Percentiles rank a stretch among this genome's conserved stretches.
phyloP scores from a whole-genome alignment of 1,284 basidiomycete species.

The Boletus hoseneyae region DNA sequence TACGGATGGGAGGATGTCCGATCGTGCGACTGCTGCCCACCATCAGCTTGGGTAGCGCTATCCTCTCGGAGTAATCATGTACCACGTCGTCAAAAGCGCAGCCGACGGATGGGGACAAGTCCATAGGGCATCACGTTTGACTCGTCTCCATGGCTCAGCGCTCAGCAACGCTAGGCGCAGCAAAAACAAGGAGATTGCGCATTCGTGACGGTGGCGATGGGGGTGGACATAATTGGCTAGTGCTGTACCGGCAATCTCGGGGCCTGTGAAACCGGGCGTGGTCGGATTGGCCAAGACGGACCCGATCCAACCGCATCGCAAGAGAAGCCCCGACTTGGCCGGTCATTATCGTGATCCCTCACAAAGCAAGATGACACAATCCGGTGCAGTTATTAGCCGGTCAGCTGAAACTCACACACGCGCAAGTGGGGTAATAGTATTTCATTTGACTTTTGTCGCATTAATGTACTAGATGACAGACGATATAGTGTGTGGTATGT shows the following conservation, averaged over 20 bases:
- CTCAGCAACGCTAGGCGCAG: too few relatives aligned
- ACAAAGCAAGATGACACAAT: conserved; percentile 1
- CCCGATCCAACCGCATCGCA: background rate
- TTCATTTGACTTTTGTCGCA: conserved; percentile 3
- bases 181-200: too few relatives aligned
- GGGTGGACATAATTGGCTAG: too few relatives aligned
- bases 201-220: too few relatives aligned
- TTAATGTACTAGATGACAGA: conserved; percentile 11
- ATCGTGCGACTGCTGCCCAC: too few relatives aligned
- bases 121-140: too few relatives aligned
- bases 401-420: background rate
- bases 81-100: too few relatives aligned
- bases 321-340: background rate
- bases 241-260: background rate
- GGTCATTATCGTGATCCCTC: background rate
- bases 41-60: too few relatives aligned
- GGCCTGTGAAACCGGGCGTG: background rate
- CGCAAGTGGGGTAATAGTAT: background rate
- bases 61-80: too few relatives aligned
- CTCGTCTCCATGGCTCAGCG: too few relatives aligned
- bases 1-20: too few relatives aligned
- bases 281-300: background rate
- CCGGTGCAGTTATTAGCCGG: background rate
- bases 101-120: too few relatives aligned
- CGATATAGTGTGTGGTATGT: conserved; percentile 21